Evolutionary conservation across 306 rosid species (phyloP), one percentile per base, ranked within the genome.

Genomic region (Gillenia trifoliata): DNA sequence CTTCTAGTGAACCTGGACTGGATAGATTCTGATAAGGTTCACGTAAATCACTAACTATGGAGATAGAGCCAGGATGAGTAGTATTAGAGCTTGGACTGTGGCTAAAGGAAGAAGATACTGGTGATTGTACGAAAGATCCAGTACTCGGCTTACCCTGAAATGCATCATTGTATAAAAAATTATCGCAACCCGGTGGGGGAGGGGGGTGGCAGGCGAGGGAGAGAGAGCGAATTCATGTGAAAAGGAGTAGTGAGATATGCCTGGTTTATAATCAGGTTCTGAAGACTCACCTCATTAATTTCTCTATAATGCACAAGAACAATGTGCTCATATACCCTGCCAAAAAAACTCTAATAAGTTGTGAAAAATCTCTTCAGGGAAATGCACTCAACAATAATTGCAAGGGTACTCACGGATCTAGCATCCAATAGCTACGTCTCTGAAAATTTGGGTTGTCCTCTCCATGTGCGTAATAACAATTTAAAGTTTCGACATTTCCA

Each of bases 381-480:
- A 57, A 68, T 71, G 47, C 15, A 71, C 74, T 62, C n/a, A 26
- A 61, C 74, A 73, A 56, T 41, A 59, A 75, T 66, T 34, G 66
- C 80, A 76, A 75, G 68, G 73, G 43, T 68, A 92, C 99, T 90
- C 83, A 95, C 99, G 86, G 93, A 81, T 95, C 90, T 84, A 95
- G 83, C 87, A 95, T 88, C 99, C 99, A 95, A 80, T 86, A 95
- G 87, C 97, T 86, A 77, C 99, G 95, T 74, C 99, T 90, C 83
- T 89, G 99, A 74, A 95, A 95, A 84, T 69, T 82, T 74, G 87
- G 91, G 68, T 90, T 88, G 71, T 89, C 85, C 83, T 92, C 99
- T 81, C 98, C 99, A 78, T 95, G 99, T 67, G 97, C 99, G 75
- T 95, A 95, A 74, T 95, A 95, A 83, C 99, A 95, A 72, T 95